Conservation (phyloP, 139 green algal genomes). For the Tetraselmis chui region DNA sequence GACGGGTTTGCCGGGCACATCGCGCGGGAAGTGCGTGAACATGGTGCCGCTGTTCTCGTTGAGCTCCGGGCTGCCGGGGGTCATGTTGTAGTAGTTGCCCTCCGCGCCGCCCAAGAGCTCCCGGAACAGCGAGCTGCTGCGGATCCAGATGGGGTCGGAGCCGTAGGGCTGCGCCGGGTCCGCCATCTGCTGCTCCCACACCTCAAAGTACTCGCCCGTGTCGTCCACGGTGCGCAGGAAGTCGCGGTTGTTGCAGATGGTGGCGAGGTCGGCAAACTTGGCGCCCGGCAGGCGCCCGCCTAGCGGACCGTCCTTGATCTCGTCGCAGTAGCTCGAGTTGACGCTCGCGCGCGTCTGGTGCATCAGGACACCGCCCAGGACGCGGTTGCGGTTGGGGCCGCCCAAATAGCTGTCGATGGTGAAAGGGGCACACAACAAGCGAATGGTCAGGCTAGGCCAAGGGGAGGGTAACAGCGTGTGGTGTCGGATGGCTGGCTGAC, state of each 20-base stretch:
- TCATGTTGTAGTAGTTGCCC: neutral
- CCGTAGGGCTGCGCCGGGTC: neutral
- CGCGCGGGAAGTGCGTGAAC: neutral
- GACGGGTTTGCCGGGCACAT: neutral
- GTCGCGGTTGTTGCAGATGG: neutral
- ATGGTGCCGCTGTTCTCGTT: neutral
- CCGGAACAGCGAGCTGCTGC: neutral
- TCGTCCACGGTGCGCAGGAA: neutral
- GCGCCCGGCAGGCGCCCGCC: neutral
- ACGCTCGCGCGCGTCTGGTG: neutral
- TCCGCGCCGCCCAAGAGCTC: neutral
- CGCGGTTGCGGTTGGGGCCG: neutral
- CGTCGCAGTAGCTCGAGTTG: neutral
- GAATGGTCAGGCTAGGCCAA: no score
- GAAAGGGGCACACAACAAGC: no score
- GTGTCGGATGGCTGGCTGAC: no score
- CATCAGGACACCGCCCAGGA: neutral
- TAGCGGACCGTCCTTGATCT: neutral
- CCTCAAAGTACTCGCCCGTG: neutral
- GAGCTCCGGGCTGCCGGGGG: neutral
- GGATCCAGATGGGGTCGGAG: neutral
- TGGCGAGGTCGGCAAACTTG: neutral
- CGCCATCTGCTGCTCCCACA: neutral
- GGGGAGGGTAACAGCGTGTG: no score
- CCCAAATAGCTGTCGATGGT: neutral